Evolutionary conservation across 1,284 basidiomycete species (phyloP).

Genomic region (Cryptococcus maquisensis): DNA sequence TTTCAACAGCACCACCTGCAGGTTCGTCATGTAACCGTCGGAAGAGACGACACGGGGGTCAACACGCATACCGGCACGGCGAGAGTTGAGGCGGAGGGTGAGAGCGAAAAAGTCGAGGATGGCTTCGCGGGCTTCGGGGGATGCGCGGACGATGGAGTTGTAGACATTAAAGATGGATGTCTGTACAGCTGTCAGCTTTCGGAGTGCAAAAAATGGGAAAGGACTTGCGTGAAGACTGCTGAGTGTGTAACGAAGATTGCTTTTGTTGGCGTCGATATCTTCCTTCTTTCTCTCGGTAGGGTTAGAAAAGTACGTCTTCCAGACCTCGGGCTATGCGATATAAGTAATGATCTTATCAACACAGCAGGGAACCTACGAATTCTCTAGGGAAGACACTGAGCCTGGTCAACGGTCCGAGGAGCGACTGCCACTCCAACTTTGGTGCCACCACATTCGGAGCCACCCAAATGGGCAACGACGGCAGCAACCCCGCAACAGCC

Average conservation of each 20-base stretch:
- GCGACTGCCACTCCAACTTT: constrained; percentile 56
- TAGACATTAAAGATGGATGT: constrained; percentile 74
- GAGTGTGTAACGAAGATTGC: constrained; percentile 73
- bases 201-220: not conserved
- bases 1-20: constrained; percentile 73
- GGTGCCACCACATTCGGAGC: constrained; percentile 41
- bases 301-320: constrained; percentile 76
- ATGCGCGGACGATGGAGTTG: constrained; percentile 79
- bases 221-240: constrained; percentile 79
- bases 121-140: constrained; percentile 71
- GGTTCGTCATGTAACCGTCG: constrained; percentile 90
- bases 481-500: constrained; percentile 65
- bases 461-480: constrained; percentile 45
- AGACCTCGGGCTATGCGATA: constrained; percentile 64
- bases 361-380: constrained; percentile 60
- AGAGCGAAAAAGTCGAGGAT: constrained; percentile 80
- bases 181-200: constrained; percentile 5
- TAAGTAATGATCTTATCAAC: constrained; percentile 1
- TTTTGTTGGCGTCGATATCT: constrained; percentile 78
- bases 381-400: constrained; percentile 78
- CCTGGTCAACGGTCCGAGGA: constrained; percentile 76
- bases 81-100: constrained; percentile 71
- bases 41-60: constrained; percentile 78
- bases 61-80: constrained; percentile 86
- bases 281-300: constrained; percentile 66